phyloP scores from a whole-genome alignment of 2,329 filamentous ascomycete species.

The Aspergillus sojae region DNA sequence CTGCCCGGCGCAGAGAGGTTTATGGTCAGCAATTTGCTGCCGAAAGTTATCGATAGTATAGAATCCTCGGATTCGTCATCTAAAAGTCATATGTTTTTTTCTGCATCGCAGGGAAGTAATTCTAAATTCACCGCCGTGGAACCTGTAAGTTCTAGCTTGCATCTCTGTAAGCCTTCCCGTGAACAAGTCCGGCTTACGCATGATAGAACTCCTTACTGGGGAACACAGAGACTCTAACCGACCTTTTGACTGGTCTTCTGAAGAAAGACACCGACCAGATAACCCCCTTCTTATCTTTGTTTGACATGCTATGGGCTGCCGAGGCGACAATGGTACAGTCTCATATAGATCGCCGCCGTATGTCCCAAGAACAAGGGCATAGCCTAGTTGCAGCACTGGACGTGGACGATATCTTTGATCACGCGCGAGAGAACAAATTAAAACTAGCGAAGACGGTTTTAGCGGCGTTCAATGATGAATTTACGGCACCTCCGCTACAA shows the following conservation, averaged over 20 bases:
- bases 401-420: conserved; percentile 21
- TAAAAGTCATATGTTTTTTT: background rate
- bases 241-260: conserved; percentile 22
- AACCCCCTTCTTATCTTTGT: conserved; percentile 36
- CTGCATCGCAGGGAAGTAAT: background rate
- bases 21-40: conserved; percentile 34
- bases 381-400: conserved; percentile 15
- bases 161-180: conserved; percentile 21
- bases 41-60: conserved; percentile 32
- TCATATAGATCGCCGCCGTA: conserved; percentile 35
- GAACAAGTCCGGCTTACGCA: conserved; percentile 25
- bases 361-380: conserved; percentile 25
- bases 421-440: conserved; percentile 22
- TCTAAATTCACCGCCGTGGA: background rate
- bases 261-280: conserved; percentile 29
- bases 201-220: conserved; percentile 38
- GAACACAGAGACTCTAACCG: conserved; percentile 26
- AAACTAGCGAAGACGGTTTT: conserved; percentile 24
- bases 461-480: conserved; percentile 26
- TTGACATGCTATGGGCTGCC: conserved; percentile 37
- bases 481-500: conserved; percentile 21
- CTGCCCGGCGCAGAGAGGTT: conserved; percentile 35
- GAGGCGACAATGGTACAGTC: conserved; percentile 39
- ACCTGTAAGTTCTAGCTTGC: conserved; percentile 25
- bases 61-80: conserved; percentile 8